These are phyloP conservation scores for Cucurbita argyrosperma DNA, from an alignment of 306 rosid genomes.

Conservation along the genomic window DNA sequence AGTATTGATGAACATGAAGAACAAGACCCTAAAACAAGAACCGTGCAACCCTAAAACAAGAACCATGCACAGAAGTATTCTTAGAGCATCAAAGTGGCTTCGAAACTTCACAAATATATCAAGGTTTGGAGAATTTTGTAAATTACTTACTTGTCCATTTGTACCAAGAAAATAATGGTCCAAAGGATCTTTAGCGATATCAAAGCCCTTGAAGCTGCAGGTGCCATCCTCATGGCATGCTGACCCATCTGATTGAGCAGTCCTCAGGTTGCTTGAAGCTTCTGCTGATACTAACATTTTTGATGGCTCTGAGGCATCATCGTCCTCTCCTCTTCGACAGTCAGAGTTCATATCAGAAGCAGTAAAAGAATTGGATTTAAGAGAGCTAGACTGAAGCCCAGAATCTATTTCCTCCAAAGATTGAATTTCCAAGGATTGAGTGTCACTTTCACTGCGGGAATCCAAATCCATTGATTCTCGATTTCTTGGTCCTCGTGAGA, in stretches of 20 bases:
- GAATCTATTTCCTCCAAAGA: slow-evolving; percentile 19
- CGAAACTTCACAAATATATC: not conserved
- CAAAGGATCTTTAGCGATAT: slow-evolving; percentile 62
- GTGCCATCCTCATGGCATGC: slow-evolving; percentile 27
- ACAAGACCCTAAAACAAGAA: not conserved
- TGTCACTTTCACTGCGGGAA: slow-evolving; percentile 28
- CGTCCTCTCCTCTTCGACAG: slow-evolving; percentile 25
- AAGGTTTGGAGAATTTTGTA: not conserved
- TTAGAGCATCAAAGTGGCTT: not conserved
- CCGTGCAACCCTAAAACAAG: not conserved
- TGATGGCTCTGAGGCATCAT: slow-evolving; percentile 19
- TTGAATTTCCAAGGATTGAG: slow-evolving; percentile 20
- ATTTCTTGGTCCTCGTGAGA: slow-evolving; percentile 67
- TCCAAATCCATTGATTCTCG: slow-evolving; percentile 30
- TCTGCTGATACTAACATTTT: slow-evolving; percentile 33
- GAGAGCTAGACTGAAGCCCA: slow-evolving; percentile 40
- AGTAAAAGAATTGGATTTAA: slow-evolving; percentile 19
- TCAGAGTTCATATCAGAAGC: slow-evolving; percentile 17
- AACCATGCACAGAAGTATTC: not conserved
- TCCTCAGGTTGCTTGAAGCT: slow-evolving; percentile 24
- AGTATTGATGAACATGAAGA: not conserved
- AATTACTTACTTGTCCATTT: slow-evolving; percentile 55
- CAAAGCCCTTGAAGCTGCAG: slow-evolving; percentile 71
- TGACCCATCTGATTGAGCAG: slow-evolving; percentile 23
- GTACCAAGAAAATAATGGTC: slow-evolving; percentile 82